Conservation (phyloP, 805 yeast genomes). For the Brettanomyces nanus region DNA sequence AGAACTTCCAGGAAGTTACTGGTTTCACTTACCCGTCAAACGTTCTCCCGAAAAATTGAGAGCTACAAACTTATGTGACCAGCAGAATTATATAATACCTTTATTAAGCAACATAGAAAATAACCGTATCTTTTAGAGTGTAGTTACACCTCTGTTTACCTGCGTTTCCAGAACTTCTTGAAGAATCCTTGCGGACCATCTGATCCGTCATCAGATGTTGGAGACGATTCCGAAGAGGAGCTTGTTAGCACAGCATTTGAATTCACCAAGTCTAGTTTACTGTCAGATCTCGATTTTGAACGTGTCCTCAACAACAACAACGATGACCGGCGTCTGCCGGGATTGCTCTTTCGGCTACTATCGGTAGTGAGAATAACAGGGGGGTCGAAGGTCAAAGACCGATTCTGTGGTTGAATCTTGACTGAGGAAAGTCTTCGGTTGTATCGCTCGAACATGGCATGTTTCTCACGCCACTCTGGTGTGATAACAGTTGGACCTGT, state of each 20-base stretch:
- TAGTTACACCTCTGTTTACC: background rate
- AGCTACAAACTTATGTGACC: no score
- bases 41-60: slow-evolving; percentile 20
- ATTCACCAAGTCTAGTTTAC: background rate
- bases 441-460: slow-evolving; percentile 24
- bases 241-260: background rate
- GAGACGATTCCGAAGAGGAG: slow-evolving; percentile 1
- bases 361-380: background rate
- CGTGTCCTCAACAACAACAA: background rate
- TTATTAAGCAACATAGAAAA: no score
- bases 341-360: background rate
- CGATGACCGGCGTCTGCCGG: background rate
- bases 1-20: slow-evolving; percentile 73
- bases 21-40: slow-evolving; percentile 82
- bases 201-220: background rate
- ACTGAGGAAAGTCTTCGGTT: slow-evolving; percentile 23
- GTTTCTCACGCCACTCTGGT: slow-evolving; percentile 6
- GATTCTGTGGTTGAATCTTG: slow-evolving; percentile 4
- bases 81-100: no score
- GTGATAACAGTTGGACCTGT: slow-evolving; percentile 2
- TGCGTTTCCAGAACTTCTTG: slow-evolving; percentile 2
- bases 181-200: slow-evolving; percentile 1
- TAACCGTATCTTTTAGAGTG: no score
- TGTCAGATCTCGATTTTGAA: background rate
- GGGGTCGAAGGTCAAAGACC: background rate